Conservation (phyloP, 257 asterid genomes). For the Galeopsis tetrahit region DNA sequence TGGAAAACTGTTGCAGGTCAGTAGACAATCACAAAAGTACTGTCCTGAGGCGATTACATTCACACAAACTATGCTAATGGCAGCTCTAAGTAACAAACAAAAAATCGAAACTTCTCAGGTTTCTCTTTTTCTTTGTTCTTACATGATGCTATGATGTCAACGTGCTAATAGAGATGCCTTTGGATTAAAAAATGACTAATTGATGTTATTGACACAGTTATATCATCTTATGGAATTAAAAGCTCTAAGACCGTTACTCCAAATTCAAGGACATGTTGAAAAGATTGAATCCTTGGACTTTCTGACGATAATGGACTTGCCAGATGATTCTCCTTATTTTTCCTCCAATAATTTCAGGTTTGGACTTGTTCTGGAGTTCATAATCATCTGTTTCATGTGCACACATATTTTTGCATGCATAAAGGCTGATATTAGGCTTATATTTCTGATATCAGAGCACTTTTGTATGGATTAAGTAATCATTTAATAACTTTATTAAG, state of each 20-base stretch:
- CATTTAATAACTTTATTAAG: neutral
- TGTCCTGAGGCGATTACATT: conserved; percentile 88
- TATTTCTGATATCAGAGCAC: neutral
- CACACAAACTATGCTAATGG: conserved; percentile 66
- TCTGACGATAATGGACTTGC: conserved; percentile 64
- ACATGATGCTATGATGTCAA: conserved; percentile 13
- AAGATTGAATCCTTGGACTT: conserved; percentile 64
- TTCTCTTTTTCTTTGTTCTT: conserved; percentile 27
- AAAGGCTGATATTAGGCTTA: neutral
- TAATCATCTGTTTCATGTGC: neutral
- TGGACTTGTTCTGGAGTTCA: neutral
- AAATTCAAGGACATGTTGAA: conserved; percentile 50
- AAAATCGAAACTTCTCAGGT: conserved; percentile 68
- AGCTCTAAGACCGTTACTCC: conserved; percentile 62
- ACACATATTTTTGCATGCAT: neutral
- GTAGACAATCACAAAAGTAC: conserved; percentile 67
- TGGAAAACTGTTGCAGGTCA: conserved; percentile 50
- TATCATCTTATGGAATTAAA: conserved; percentile 80
- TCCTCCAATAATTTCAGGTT: conserved; percentile 76
- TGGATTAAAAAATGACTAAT: conserved; percentile 2
- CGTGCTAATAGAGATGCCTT: conserved; percentile 14
- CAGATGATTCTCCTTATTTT: conserved; percentile 79
- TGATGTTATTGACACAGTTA: conserved; percentile 55
- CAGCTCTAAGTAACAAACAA: conserved; percentile 63
- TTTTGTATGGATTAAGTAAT: neutral